Conservation (phyloP, 2,329 filamentous ascomycete species). For the Colletotrichum sp. region DNA sequence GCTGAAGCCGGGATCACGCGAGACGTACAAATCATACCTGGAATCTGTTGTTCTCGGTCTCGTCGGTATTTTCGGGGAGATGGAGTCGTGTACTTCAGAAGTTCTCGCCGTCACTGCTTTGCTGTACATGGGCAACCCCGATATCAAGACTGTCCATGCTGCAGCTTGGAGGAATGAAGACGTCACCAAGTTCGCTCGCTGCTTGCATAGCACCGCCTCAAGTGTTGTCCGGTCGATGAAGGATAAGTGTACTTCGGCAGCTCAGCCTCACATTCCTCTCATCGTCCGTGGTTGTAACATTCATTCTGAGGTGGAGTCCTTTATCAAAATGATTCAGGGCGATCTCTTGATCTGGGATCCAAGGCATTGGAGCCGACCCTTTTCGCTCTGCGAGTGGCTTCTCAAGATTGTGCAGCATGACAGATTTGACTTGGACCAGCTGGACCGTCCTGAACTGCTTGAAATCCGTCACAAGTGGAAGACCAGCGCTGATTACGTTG, state of each 20-base stretch:
- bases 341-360: not conserved
- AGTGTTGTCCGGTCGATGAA: not conserved
- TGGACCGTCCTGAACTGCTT: not conserved
- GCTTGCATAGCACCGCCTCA: not conserved
- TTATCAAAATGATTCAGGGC: not conserved
- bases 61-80: too few species aligned
- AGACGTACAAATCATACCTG: too few species aligned
- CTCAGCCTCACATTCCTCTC: not conserved
- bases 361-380: not conserved
- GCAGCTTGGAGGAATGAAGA: not conserved
- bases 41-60: too few species aligned
- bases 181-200: not conserved
- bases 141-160: not conserved
- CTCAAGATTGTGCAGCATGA: not conserved
- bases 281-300: not conserved
- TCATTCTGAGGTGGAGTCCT: not conserved
- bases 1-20: too few species aligned
- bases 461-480: not conserved
- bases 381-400: not conserved
- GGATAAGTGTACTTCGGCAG: not conserved
- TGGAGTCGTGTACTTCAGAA: not conserved
- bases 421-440: not conserved
- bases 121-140: not conserved
- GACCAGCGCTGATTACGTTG: not conserved
- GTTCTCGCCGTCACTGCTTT: not conserved